Conservation (phyloP, 2,329 filamentous ascomycete genomes). For the Aspergillus sp. region DNA sequence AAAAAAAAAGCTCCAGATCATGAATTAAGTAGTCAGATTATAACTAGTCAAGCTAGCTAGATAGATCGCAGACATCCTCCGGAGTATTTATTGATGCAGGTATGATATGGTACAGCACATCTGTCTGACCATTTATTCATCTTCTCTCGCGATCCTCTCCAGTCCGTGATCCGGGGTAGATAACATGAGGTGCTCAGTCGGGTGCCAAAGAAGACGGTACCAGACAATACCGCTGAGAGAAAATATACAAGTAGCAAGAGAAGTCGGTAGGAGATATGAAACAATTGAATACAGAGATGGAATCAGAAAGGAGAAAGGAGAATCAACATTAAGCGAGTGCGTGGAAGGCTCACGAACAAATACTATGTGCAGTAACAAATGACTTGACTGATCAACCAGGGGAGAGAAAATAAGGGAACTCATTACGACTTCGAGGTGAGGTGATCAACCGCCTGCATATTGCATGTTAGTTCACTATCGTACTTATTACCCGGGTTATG, state of each 20-base stretch:
- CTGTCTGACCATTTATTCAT: no score
- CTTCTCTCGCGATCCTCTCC: no score
- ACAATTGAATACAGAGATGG: constrained; percentile 8
- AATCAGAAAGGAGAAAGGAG: constrained; percentile 11
- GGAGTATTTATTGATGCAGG: neutral
- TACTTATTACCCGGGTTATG: no score
- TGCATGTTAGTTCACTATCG: constrained; percentile 3
- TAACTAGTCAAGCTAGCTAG: constrained; percentile 2
- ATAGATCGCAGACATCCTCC: neutral
- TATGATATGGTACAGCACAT: no score
- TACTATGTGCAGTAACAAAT: constrained; percentile 17
- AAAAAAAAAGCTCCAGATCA: neutral
- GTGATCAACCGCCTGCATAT: constrained; percentile 37
- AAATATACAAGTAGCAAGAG: constrained; percentile 14
- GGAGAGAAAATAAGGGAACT: neutral
- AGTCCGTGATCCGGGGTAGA: constrained; percentile 2
- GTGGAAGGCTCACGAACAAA: constrained; percentile 6
- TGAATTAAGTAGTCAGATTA: constrained; percentile 6
- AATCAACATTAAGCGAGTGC: constrained; percentile 16
- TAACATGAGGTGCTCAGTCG: constrained; percentile 2
- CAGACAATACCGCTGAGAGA: constrained; percentile 2
- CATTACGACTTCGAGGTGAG: constrained; percentile 40
- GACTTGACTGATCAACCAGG: neutral
- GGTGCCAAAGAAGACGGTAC: constrained; percentile 2
- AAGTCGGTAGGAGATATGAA: constrained; percentile 11